phyloP scores from a whole-genome alignment of 805 yeast species.

The Cyberlindnera suaveolens region DNA sequence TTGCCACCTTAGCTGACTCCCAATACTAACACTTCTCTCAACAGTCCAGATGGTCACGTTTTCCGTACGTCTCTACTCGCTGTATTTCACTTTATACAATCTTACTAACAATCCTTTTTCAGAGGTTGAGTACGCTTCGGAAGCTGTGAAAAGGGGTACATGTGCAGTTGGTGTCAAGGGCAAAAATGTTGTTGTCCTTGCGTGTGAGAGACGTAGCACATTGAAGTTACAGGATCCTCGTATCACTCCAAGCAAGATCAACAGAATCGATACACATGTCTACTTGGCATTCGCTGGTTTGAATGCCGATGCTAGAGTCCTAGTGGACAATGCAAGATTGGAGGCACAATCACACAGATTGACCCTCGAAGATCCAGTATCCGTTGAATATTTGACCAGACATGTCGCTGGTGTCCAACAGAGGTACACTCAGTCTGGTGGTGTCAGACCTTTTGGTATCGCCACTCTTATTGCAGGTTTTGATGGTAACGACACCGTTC shows the following conservation, averaged over 20 bases:
- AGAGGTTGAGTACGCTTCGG: conserved; percentile 95
- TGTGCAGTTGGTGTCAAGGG: conserved; percentile 98
- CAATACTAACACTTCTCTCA: conserved; percentile 25
- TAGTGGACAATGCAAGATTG: conserved; percentile 91
- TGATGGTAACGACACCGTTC: conserved; percentile 75
- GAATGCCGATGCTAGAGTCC: conserved; percentile 95
- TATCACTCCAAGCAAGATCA: conserved; percentile 91
- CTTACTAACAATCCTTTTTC: conserved; percentile 4
- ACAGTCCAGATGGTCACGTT: conserved; percentile 96
- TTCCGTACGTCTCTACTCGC: conserved; percentile 51
- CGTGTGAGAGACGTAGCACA: conserved; percentile 95
- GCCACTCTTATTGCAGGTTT: conserved; percentile 94
- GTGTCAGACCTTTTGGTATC: conserved; percentile 97
- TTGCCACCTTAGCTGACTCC: conserved; percentile 1
- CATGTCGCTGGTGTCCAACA: conserved; percentile 98
- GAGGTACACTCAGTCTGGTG: conserved; percentile 94
- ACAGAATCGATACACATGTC: conserved; percentile 84
- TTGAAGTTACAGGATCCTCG: conserved; percentile 94
- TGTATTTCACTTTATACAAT: background rate
- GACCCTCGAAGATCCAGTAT: conserved; percentile 91
- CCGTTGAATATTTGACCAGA: conserved; percentile 85
- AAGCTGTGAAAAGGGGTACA: conserved; percentile 97
- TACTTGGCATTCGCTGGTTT: conserved; percentile 94
- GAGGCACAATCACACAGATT: conserved; percentile 94
- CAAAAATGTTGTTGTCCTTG: conserved; percentile 78